A percentile compares a stretch with the other conserved stretches of the same genome.
Conservation (phyloP, 495 filamentous ascomycete species). For the Trichoderma reesei region DNA sequence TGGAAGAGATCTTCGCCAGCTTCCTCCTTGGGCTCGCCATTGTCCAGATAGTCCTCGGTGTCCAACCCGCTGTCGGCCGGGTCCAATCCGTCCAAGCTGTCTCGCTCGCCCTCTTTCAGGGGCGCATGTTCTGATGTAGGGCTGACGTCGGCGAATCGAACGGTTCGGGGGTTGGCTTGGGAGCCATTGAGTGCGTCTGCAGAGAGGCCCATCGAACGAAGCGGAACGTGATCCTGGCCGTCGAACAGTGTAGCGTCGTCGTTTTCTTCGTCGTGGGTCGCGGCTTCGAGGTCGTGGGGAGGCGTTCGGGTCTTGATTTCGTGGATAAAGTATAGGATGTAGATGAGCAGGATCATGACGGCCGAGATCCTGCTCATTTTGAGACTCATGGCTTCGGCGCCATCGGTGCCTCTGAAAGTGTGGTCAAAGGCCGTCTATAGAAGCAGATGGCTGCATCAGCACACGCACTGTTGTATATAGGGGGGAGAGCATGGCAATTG, state of each 20-base stretch:
- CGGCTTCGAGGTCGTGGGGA: neutral
- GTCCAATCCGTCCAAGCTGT: neutral
- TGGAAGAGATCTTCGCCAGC: neutral
- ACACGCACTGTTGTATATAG: neutral
- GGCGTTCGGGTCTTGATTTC: slow-evolving; percentile 1
- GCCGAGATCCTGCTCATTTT: slow-evolving; percentile 15
- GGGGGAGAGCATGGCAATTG: too few species aligned
- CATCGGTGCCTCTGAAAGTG: slow-evolving; percentile 13
- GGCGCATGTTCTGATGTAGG: neutral
- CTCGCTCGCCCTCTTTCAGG: neutral
- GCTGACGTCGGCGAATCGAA: slow-evolving; percentile 1
- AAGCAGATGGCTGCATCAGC: slow-evolving; percentile 3
- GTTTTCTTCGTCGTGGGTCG: neutral
- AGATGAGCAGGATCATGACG: slow-evolving; percentile 11
- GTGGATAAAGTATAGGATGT: slow-evolving; percentile 11
- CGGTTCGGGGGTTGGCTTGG: neutral
- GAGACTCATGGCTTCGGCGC: slow-evolving; percentile 17
- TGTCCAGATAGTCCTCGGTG: neutral
- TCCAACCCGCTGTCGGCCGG: neutral
- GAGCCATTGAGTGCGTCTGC: neutral
- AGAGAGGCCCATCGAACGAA: neutral
- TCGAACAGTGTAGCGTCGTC: neutral
- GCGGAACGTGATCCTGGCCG: neutral
- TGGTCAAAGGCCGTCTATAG: slow-evolving; percentile 18
- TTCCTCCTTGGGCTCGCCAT: neutral